Evolutionary conservation across 176 grass and related monocot species (phyloP), one percentile per base, ranked within the genome.

Genomic region (Urochloa ruziziensis): DNA sequence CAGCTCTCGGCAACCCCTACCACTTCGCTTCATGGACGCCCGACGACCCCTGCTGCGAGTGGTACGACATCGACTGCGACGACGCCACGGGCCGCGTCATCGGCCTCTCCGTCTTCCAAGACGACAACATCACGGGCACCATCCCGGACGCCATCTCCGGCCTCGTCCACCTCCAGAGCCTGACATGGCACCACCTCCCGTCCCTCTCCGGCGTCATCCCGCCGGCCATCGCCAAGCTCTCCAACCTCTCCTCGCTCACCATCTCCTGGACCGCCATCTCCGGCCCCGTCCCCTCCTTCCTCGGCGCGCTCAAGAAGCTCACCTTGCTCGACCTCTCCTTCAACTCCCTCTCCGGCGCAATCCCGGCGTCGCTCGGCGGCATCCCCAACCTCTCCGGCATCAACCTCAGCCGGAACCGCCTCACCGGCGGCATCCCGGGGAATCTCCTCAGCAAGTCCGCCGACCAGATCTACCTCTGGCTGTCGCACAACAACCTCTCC

Each of bases 401-500:
- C 49, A 52, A 91, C 75, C 63, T 97, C 47, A 81, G 78, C 78
- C 94, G 89, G 28, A 97, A 97, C 84, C 70, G 56, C 25, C 89
- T 97, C 70, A 63, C 89, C 11, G 89, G 89, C 16, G 0, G 56
- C 10, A 18, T 97, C 10, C 94, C 91, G 10, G 19, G 73, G 6
- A 53, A 25, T 14, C 71, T 97, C n/a, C 23, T 84, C 58, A 21
- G 60, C 36, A 77, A 42, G 33, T 21, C 69, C 2, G 5, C 68
- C 1, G 10, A 60, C 0, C 12, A 40, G 24, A 77, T 52, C 0
- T 91, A 88, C 74, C 94, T 97, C 32, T 8, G 66, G 62, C 80
- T 95, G 23, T 90, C 87, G n/a, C 70, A 88, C 77, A 97, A 94
- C 83, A 89, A 91, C 86, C 81, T 96, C 43, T 67, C 86, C 12